Evolutionary conservation across 768 basidiomycete species (phyloP).

Genomic region (Macrocybe gigantea): DNA sequence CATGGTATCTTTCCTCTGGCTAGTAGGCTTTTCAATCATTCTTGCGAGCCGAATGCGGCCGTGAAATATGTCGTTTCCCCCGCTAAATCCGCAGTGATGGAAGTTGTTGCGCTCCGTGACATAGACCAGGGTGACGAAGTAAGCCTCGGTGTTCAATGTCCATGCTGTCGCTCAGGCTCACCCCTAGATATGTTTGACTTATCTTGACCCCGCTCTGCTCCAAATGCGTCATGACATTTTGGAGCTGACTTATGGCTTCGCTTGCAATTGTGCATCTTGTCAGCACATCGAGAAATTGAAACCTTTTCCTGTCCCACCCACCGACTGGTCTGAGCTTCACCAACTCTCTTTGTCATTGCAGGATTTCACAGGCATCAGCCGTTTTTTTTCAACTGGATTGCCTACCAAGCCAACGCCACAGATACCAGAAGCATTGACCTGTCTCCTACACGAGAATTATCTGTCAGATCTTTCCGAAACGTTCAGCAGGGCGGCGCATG

Average conservation of each 20-base stretch:
- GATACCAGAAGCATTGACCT: constrained; percentile 34
- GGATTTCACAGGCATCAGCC: constrained; percentile 29
- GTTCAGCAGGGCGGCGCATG: constrained; percentile 70
- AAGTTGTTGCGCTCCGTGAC: constrained; percentile 56
- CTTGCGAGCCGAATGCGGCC: constrained; percentile 69
- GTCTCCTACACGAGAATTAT: constrained; percentile 51
- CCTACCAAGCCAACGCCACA: constrained; percentile 22
- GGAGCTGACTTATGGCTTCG: constrained; percentile 60
- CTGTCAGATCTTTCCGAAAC: constrained; percentile 51
- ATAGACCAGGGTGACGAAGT: constrained; percentile 66
- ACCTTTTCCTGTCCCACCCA: constrained; percentile 32
- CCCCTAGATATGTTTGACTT: constrained; percentile 64
- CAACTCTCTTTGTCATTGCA: constrained; percentile 27
- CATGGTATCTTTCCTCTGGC: constrained; percentile 75
- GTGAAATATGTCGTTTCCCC: constrained; percentile 47
- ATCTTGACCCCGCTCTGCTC: constrained; percentile 71
- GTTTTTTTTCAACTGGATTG: constrained; percentile 16
- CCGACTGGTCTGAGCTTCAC: constrained; percentile 22
- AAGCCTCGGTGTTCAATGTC: constrained; percentile 3
- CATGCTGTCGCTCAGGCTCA: not conserved
- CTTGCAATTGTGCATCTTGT: constrained; percentile 59
- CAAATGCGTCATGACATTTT: constrained; percentile 57
- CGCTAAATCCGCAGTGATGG: constrained; percentile 42
- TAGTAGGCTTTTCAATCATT: constrained; percentile 81
- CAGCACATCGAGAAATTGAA: constrained; percentile 31